A percentile compares a stretch with the other conserved stretches of the same genome.
phyloP scores from a whole-genome alignment of 2,329 filamentous ascomycete genomes.

The Fusarium xyrophilum region DNA sequence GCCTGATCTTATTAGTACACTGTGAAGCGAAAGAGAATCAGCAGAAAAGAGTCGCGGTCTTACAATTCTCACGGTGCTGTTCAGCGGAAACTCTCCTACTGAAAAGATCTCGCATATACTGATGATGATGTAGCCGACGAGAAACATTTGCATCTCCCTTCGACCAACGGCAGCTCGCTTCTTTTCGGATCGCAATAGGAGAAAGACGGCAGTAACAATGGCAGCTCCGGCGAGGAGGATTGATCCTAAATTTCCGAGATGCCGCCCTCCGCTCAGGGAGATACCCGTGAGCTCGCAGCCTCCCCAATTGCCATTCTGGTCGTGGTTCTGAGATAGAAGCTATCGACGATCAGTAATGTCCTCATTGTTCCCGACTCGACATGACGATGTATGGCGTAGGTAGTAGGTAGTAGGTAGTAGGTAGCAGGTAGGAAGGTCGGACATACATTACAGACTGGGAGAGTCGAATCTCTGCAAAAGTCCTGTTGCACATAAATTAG shows the following conservation, averaged over 20 bases:
- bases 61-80: constrained; percentile 73
- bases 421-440: constrained; percentile 4
- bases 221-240: constrained; percentile 83
- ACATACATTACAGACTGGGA: constrained; percentile 85
- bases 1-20: constrained; percentile 58
- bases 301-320: constrained; percentile 65
- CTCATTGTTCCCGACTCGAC: constrained; percentile 32
- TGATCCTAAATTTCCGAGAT: constrained; percentile 89
- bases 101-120: constrained; percentile 97
- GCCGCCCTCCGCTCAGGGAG: constrained; percentile 65
- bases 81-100: constrained; percentile 84
- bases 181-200: constrained; percentile 81
- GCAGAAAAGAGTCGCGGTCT: constrained; percentile 43
- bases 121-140: constrained; percentile 83
- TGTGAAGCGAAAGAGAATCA: background rate
- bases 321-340: constrained; percentile 64
- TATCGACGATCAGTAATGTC: constrained; percentile 36
- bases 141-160: constrained; percentile 96
- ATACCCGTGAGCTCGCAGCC: constrained; percentile 83
- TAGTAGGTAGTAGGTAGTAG: background rate
- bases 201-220: constrained; percentile 69
- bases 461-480: constrained; percentile 83
- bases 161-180: constrained; percentile 94
- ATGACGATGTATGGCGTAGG: constrained; percentile 11
- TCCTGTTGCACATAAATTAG: constrained; percentile 57